These are phyloP conservation scores for Coemansia aciculifera DNA, from an alignment of 192 early-diverging fungal genomes.

Conservation along the genomic window DNA sequence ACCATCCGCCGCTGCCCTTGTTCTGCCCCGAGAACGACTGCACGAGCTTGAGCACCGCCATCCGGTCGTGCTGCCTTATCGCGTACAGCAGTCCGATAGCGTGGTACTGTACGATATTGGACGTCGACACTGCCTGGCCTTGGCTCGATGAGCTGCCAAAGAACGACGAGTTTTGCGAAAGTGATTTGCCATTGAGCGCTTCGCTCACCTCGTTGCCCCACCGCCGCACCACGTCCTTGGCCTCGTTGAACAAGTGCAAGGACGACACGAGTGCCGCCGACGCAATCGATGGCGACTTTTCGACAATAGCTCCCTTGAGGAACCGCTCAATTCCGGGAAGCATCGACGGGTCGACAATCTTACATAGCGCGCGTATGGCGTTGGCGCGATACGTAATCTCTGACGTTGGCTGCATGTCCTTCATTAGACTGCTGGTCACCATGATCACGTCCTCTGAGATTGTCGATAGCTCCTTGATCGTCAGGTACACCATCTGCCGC, in stretches of 20 bases:
- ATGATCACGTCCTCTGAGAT: conserved; percentile 97
- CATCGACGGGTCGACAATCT: conserved; percentile 97
- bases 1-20: conserved; percentile 41
- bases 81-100: conserved; percentile 94
- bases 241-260: conserved; percentile 78
- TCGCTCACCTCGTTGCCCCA: conserved; percentile 98
- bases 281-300: conserved; percentile 86
- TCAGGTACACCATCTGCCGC: conserved; percentile 96
- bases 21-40: conserved; percentile 73
- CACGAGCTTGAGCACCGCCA: conserved; percentile 97
- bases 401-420: conserved; percentile 93
- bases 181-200: conserved; percentile 81
- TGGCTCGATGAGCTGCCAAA: conserved; percentile 39
- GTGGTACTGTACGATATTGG: conserved; percentile 95
- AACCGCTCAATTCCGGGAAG: conserved; percentile 94
- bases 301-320: conserved; percentile 95
- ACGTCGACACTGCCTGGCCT: conserved; percentile 58
- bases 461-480: conserved; percentile 93
- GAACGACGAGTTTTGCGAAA: conserved; percentile 54
- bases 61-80: conserved; percentile 94
- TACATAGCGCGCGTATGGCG: conserved; percentile 92
- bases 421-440: conserved; percentile 92
- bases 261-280: conserved; percentile 90
- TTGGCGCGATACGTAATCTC: conserved; percentile 93
- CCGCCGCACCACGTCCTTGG: conserved; percentile 90